Conservation (phyloP, 352 stramenopile species). For the Pythium oligandrum region DNA sequence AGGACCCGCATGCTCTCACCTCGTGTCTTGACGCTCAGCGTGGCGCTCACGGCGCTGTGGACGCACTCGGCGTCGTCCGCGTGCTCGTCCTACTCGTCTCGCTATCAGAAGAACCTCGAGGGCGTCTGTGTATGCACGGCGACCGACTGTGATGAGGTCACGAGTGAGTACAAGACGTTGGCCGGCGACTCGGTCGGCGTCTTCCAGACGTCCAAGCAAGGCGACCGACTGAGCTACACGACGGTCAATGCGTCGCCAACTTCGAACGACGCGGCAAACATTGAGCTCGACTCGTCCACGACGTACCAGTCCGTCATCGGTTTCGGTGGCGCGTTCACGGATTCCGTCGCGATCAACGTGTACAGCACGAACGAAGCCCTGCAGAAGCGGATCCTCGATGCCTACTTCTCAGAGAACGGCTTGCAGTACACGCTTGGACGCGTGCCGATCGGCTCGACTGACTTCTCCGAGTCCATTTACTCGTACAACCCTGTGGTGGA, state of each 20-base stretch:
- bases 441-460: slow-evolving; percentile 72
- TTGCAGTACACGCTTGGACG: slow-evolving; percentile 75
- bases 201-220: slow-evolving; percentile 44
- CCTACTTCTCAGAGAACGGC: slow-evolving; percentile 65
- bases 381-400: slow-evolving; percentile 58
- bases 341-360: slow-evolving; percentile 71
- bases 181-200: slow-evolving; percentile 33
- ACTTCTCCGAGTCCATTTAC: slow-evolving; percentile 81
- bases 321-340: slow-evolving; percentile 85
- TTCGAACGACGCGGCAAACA: slow-evolving; percentile 5
- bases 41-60: no score
- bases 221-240: slow-evolving; percentile 37
- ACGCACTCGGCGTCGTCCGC: background rate
- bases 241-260: slow-evolving; percentile 19
- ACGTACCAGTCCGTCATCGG: slow-evolving; percentile 76
- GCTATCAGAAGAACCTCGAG: slow-evolving; percentile 39
- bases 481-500: slow-evolving; percentile 70
- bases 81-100: slow-evolving; percentile 29
- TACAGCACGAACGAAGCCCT: slow-evolving; percentile 40
- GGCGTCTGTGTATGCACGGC: slow-evolving; percentile 30
- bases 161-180: slow-evolving; percentile 36
- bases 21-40: no score
- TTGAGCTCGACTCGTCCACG: slow-evolving; percentile 27
- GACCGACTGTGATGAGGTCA: slow-evolving; percentile 35
- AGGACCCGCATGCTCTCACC: no score